phyloP scores from a whole-genome alignment of 2,329 filamentous ascomycete species.

The Calonectria montana region DNA sequence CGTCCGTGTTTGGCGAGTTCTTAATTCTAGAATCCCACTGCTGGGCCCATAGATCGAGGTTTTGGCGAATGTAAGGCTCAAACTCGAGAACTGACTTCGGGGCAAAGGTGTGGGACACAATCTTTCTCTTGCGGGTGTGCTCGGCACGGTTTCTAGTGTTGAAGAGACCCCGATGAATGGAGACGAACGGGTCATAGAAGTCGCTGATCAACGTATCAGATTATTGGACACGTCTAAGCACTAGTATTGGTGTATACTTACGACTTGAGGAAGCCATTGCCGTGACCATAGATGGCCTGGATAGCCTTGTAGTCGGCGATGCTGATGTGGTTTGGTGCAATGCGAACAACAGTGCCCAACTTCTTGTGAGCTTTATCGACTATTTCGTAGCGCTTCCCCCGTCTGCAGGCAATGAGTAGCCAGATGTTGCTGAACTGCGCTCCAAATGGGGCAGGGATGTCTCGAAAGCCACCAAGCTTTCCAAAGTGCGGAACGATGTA shows the following conservation, averaged over 20 bases:
- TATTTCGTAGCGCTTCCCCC: constrained; percentile 70
- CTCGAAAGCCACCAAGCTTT: constrained; percentile 61
- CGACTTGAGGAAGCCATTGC: constrained; percentile 80
- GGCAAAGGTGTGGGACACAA: constrained; percentile 89
- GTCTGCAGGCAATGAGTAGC: constrained; percentile 75
- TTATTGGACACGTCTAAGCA: rapidly evolving
- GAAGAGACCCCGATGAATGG: constrained; percentile 86
- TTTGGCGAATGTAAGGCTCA: constrained; percentile 87
- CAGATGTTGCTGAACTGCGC: constrained; percentile 81
- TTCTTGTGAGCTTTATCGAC: constrained; percentile 81
- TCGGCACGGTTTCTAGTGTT: constrained; percentile 86
- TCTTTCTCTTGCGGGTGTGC: constrained; percentile 90
- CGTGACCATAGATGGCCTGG: constrained; percentile 80
- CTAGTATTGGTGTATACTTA: constrained; percentile 45
- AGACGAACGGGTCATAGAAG: constrained; percentile 93
- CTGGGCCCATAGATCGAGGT: constrained; percentile 78
- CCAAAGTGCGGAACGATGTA: constrained; percentile 59
- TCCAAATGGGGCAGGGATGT: constrained; percentile 72
- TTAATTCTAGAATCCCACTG: constrained; percentile 76
- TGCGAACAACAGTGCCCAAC: constrained; percentile 80
- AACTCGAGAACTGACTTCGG: constrained; percentile 85
- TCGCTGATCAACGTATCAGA: constrained; percentile 61
- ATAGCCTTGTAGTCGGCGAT: constrained; percentile 85
- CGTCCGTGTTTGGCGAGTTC: constrained; percentile 66
- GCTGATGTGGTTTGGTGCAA: constrained; percentile 87